Evolutionary conservation across 371 early-diverging fungal species (phyloP).

Genomic region (Basidiobolus meristosporus): DNA sequence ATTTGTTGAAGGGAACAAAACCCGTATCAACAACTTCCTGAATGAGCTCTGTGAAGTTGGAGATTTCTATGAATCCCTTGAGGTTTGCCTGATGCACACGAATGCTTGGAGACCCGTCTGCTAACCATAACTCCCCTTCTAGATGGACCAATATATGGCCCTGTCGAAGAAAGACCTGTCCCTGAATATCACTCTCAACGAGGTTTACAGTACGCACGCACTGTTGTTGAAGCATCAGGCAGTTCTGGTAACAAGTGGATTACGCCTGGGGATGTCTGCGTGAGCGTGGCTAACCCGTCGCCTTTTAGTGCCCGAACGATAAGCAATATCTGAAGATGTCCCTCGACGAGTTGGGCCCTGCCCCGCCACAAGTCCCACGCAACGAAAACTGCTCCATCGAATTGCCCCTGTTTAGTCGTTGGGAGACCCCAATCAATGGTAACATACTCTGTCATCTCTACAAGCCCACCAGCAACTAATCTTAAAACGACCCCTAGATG

Average conservation of each 20-base stretch:
- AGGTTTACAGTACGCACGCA: slow-evolving; percentile 80
- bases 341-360: slow-evolving; percentile 55
- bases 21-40: slow-evolving; percentile 66
- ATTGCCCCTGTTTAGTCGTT: slow-evolving; percentile 70
- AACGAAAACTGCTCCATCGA: slow-evolving; percentile 69
- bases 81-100: slow-evolving; percentile 16
- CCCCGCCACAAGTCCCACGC: slow-evolving; percentile 62
- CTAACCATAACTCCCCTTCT: slow-evolving; percentile 1
- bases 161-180: slow-evolving; percentile 78
- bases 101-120: neutral
- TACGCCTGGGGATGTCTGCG: neutral
- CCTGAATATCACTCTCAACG: slow-evolving; percentile 77
- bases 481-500: neutral
- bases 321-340: slow-evolving; percentile 62
- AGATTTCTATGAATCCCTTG: slow-evolving; percentile 85
- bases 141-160: slow-evolving; percentile 93
- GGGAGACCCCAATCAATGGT: slow-evolving; percentile 82
- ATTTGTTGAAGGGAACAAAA: slow-evolving; percentile 76
- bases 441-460: slow-evolving; percentile 9
- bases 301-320: slow-evolving; percentile 37
- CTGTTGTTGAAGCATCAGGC: slow-evolving; percentile 67
- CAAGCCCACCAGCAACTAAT: neutral
- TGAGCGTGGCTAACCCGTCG: neutral
- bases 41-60: slow-evolving; percentile 83
- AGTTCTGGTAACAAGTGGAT: slow-evolving; percentile 21